Evolutionary conservation across 257 asterid species (phyloP).

Genomic region (Solanum raphanifolium): DNA sequence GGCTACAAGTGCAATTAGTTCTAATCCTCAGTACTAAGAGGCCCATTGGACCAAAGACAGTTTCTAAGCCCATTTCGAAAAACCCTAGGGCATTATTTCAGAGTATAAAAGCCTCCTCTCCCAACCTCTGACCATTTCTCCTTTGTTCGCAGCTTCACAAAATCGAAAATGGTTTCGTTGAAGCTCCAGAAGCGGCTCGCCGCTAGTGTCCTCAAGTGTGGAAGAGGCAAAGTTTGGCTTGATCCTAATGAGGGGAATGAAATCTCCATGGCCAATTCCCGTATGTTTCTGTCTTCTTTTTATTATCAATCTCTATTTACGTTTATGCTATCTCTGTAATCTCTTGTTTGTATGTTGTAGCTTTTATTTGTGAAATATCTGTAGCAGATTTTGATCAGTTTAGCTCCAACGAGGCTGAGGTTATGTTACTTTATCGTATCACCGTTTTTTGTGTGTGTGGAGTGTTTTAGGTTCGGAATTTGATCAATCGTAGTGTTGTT

Average conservation of each 20-base stretch:
- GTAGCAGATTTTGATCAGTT: background rate
- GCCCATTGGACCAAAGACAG: background rate
- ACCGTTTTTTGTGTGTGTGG: background rate
- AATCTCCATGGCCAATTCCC: constrained; percentile 1
- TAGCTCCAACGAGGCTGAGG: background rate
- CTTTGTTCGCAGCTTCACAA: background rate
- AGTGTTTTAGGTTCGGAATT: background rate
- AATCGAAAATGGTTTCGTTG: background rate
- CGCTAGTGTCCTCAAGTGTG: background rate
- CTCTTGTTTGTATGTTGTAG: background rate
- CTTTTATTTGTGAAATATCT: background rate
- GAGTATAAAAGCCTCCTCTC: background rate
- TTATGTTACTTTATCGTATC: background rate
- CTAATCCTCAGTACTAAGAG: background rate
- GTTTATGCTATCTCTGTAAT: background rate
- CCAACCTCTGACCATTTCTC: background rate
- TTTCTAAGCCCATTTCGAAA: background rate
- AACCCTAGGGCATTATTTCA: background rate
- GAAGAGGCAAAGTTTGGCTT: constrained; percentile 2
- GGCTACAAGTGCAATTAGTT: background rate
- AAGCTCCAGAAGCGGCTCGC: constrained; percentile 5
- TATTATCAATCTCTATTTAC: background rate
- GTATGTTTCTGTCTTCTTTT: background rate
- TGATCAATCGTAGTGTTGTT: background rate
- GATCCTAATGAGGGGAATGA: background rate